phyloP scores from a whole-genome alignment of 2,329 filamentous ascomycete genomes.

The Chaetomiaceae sp. region DNA sequence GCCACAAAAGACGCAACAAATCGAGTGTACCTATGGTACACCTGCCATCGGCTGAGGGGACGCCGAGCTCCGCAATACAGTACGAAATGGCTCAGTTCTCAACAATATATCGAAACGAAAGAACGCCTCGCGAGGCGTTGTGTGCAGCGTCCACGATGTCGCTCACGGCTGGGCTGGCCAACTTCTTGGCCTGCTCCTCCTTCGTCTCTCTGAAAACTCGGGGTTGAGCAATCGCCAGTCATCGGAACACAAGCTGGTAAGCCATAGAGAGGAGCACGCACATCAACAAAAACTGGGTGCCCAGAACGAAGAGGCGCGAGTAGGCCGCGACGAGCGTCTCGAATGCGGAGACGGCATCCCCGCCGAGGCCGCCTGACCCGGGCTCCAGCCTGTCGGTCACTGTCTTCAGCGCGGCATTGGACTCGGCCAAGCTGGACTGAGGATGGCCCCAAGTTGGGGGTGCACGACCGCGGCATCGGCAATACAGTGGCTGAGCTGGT shows the following conservation, averaged over 20 bases:
- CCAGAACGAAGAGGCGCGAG: slow-evolving; percentile 10
- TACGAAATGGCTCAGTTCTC: background rate
- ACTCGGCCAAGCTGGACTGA: slow-evolving; percentile 4
- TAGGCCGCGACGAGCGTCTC: background rate
- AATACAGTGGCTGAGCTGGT: slow-evolving; percentile 9
- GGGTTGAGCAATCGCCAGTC: no score
- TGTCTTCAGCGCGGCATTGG: background rate
- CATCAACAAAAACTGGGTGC: slow-evolving; percentile 14
- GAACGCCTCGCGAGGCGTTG: background rate
- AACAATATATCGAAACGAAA: background rate
- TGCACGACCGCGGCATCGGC: slow-evolving; percentile 1
- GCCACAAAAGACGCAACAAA: no score
- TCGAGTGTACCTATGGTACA: no score
- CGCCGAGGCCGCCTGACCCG: background rate
- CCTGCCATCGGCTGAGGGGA: no score
- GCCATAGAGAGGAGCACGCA: background rate
- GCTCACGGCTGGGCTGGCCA: slow-evolving; percentile 1
- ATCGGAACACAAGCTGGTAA: background rate
- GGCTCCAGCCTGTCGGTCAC: background rate
- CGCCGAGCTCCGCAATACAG: no score
- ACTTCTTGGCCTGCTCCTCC: slow-evolving; percentile 4
- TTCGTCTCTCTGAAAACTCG: slow-evolving; percentile 1
- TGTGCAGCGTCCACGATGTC: slow-evolving; percentile 2
- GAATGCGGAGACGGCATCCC: background rate
- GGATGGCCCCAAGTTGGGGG: background rate